Base-by-base conservation (phyloP, 768 basidiomycete genomes). In the Serpula lacrymans region DNA sequence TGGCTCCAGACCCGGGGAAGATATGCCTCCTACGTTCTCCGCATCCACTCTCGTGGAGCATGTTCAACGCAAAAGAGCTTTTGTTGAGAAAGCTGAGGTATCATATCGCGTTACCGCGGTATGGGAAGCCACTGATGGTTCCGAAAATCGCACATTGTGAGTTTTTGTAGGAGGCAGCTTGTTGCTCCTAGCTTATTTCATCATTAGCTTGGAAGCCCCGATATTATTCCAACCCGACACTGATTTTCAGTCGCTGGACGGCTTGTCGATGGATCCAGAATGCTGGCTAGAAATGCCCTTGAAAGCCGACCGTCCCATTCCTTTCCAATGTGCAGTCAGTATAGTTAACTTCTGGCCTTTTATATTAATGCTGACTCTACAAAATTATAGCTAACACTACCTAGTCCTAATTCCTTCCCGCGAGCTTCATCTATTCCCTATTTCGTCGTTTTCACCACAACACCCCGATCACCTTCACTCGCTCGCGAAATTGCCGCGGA, bases 251-350 rank as follows among this genome's bases (percentile, higher is more conserved):
- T 80, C 78, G 2, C 49, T 70, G 16, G 80, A 82, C 50, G 75
- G 72, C 23, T 55, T 63, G 2, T 41, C 58, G 10, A 53, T 63
- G 28, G 59, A 69, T 37, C 64, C 70, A 3, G 69, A 72, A 28
- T 73, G 75, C 0, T 88, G 85, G 84, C 51, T 84, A 16, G 85
- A 87, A 56, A 74, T 82, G 58, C 78, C 82, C 25, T 59, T 88
- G 29, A 72, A 69, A 41, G 64, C 78, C 2, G 83, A 85, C 51
- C 73, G 82, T 18, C 69, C 71, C 0, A 70, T 84, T 17, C 77
- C 83, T 3, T 78, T 82, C 54, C 72, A 69, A 26, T 84, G 81
- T 57, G 83, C 78, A 17, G 85, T 86, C 49, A 57, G 83, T 69
- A 5, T n/a, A 25, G 21, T 36, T 8, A 30, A 34, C 23, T 44